These are phyloP conservation scores for Aciculoconidium aculeatum DNA, from an alignment of 805 yeast genomes.

Conservation along the genomic window DNA sequence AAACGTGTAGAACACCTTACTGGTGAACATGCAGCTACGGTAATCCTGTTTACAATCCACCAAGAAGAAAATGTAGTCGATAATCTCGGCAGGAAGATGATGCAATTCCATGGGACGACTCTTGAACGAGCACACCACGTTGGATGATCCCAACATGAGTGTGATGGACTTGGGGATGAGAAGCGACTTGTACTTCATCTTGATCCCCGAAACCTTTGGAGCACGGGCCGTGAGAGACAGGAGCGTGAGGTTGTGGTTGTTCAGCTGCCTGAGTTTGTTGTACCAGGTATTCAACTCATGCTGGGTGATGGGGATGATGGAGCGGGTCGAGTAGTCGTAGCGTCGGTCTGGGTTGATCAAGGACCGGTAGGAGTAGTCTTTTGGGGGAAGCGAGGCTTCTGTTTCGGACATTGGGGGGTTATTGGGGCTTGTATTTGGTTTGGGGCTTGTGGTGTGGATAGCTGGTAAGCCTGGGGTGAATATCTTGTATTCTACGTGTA, in stretches of 20 bases:
- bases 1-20: slow-evolving; percentile 43
- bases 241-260: slow-evolving; percentile 11
- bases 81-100: slow-evolving; percentile 40
- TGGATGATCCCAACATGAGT: too few species aligned
- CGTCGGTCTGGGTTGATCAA: slow-evolving; percentile 42
- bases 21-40: slow-evolving; percentile 42
- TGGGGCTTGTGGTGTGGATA: too few species aligned
- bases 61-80: slow-evolving; percentile 31
- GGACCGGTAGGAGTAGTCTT: slow-evolving; percentile 52
- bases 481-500: too few species aligned
- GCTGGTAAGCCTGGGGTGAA: too few species aligned
- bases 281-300: slow-evolving; percentile 24
- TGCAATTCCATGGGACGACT: slow-evolving; percentile 17
- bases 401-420: too few species aligned
- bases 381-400: too few species aligned
- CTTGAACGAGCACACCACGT: too few species aligned
- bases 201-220: slow-evolving; percentile 14
- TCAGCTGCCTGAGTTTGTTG: slow-evolving; percentile 12
- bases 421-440: too few species aligned
- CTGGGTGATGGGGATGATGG: slow-evolving; percentile 32
- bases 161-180: too few species aligned
- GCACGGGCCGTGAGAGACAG: slow-evolving; percentile 6
- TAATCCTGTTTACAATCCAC: slow-evolving; percentile 32
- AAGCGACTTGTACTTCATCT: slow-evolving; percentile 42
- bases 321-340: slow-evolving; percentile 47